Evolutionary conservation across 352 stramenopile species (phyloP).

Genomic region (Pythium biforme): DNA sequence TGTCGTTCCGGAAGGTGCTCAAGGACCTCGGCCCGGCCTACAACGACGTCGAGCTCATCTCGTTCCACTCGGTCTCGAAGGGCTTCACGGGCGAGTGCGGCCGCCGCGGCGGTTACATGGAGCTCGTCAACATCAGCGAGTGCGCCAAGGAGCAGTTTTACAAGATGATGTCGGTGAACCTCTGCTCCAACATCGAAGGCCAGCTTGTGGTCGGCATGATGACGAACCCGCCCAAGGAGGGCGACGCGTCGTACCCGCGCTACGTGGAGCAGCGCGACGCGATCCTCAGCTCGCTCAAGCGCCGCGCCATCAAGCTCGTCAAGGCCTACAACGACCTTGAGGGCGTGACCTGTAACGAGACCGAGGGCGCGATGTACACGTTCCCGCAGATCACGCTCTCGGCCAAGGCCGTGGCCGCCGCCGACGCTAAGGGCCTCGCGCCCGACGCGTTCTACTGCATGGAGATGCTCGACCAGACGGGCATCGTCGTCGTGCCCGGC

Average conservation of each 20-base stretch:
- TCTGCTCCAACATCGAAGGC: conserved; percentile 96
- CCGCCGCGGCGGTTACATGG: conserved; percentile 95
- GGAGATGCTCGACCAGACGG: conserved; percentile 94
- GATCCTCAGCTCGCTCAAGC: conserved; percentile 94
- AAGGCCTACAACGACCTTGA: conserved; percentile 95
- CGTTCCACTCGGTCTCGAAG: conserved; percentile 98
- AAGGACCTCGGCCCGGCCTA: conserved; percentile 83
- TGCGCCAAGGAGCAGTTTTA: conserved; percentile 96
- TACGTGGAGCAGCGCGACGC: conserved; percentile 90
- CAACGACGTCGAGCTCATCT: conserved; percentile 95
- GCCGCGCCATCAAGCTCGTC: conserved; percentile 91
- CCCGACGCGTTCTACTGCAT: conserved; percentile 98
- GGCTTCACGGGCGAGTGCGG: conserved; percentile 99
- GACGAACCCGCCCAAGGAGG: conserved; percentile 93
- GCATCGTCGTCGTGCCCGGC: conserved; percentile 97
- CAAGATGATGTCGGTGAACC: conserved; percentile 97
- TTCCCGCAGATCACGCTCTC: conserved; percentile 96
- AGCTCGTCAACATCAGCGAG: conserved; percentile 93
- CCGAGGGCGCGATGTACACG: conserved; percentile 98
- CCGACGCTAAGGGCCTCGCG: conserved; percentile 65
- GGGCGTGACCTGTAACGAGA: conserved; percentile 95
- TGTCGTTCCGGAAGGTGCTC: conserved; percentile 95
- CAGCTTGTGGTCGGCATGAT: conserved; percentile 99
- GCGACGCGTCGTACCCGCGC: conserved; percentile 87
- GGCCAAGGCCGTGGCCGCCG: conserved; percentile 79